Percentiles rank a stretch among this genome's conserved stretches.
Evolutionary conservation across 768 basidiomycete species (phyloP).

Genomic region (Tulasnella sp.): DNA sequence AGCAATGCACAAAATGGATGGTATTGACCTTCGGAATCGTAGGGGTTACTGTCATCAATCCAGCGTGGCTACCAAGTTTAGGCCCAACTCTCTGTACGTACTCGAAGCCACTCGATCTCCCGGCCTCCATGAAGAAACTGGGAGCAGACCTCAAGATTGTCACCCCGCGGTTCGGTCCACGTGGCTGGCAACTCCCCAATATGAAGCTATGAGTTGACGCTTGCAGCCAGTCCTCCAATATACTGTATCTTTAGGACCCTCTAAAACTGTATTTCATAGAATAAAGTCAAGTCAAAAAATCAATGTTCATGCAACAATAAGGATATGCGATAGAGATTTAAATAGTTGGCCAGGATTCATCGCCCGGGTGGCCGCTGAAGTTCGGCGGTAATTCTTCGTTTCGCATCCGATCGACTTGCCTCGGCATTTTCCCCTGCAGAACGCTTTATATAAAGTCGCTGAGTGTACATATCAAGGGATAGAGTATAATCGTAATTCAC

Average conservation of each 20-base stretch:
- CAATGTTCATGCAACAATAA: background rate
- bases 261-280: background rate
- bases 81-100: constrained; percentile 79
- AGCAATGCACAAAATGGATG: no score
- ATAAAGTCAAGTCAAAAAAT: background rate
- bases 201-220: constrained; percentile 28
- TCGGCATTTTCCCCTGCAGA: background rate
- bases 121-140: constrained; percentile 23
- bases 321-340: background rate
- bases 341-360: background rate
- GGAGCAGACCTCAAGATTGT: constrained; percentile 56
- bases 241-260: background rate
- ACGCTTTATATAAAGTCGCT: background rate
- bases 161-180: constrained; percentile 74
- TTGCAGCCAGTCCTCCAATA: background rate
- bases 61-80: constrained; percentile 74
- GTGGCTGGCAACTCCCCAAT: constrained; percentile 79
- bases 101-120: constrained; percentile 66
- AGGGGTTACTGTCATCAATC: constrained; percentile 79
- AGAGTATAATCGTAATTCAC: background rate
- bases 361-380: background rate
- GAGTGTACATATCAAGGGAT: background rate
- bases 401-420: background rate
- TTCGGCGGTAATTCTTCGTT: background rate
- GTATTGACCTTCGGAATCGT: background rate